A percentile compares a stretch with the other conserved stretches of the same genome.
Conservation (phyloP, 2,329 filamentous ascomycete genomes). For the Calycina marina region DNA sequence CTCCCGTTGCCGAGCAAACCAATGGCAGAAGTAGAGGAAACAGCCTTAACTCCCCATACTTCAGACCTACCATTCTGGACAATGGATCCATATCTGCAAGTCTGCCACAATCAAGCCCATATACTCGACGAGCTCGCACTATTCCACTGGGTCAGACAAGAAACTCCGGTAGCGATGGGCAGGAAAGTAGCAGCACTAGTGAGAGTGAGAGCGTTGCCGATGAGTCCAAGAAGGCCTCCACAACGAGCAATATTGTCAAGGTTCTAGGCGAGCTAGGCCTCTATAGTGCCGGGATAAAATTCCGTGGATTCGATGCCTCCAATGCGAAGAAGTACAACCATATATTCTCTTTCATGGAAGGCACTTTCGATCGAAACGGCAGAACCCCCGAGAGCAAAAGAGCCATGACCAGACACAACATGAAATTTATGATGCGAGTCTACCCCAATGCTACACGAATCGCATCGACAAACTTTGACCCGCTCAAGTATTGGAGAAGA, state of each 20-base stretch:
- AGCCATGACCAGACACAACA: constrained; percentile 77
- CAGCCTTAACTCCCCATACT: constrained; percentile 68
- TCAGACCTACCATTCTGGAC: constrained; percentile 47
- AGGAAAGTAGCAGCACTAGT: constrained; percentile 52
- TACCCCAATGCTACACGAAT: constrained; percentile 77
- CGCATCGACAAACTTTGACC: constrained; percentile 86
- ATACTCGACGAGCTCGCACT: constrained; percentile 9
- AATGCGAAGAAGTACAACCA: constrained; percentile 86
- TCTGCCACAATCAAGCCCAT: constrained; percentile 37
- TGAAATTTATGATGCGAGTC: constrained; percentile 80
- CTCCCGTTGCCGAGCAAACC: constrained; percentile 30
- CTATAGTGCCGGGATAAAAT: constrained; percentile 62
- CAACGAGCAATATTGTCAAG: constrained; percentile 72
- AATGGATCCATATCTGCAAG: constrained; percentile 35
- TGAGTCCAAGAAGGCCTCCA: constrained; percentile 38
- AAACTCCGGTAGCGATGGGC: constrained; percentile 21
- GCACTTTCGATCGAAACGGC: constrained; percentile 69
- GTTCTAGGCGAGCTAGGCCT: constrained; percentile 77
- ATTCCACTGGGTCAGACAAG: constrained; percentile 12
- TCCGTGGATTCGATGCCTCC: constrained; percentile 60
- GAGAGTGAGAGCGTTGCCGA: constrained; percentile 63
- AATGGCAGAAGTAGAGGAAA: constrained; percentile 40
- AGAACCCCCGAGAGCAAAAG: constrained; percentile 62
- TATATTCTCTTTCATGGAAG: constrained; percentile 88
- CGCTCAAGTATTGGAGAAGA: constrained; percentile 81